A percentile compares a stretch with the other conserved stretches of the same genome.
These are phyloP conservation scores for Balakata baccata DNA, from an alignment of 345 rosid genomes.

Conservation along the genomic window DNA sequence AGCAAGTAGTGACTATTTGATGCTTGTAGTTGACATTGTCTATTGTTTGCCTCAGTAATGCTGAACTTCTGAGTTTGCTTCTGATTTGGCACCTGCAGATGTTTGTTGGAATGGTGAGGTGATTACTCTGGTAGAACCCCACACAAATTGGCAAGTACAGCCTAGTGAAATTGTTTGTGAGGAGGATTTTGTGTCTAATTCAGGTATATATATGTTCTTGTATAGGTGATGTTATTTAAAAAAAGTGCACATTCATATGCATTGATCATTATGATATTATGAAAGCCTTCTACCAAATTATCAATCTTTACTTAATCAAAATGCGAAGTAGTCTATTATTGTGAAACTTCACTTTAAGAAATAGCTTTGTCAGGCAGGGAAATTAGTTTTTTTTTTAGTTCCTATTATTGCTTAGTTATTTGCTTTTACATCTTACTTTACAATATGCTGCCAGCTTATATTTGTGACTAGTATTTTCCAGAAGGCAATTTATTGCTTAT, in stretches of 20 bases:
- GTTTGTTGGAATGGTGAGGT: slow-evolving; percentile 10
- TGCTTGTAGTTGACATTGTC: background rate
- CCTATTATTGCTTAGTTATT: background rate
- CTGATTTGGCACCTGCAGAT: slow-evolving; percentile 23
- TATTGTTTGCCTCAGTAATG: background rate
- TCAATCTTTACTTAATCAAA: background rate
- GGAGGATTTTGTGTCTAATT: slow-evolving; percentile 22
- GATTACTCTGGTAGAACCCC: slow-evolving; percentile 19
- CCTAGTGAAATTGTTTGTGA: slow-evolving; percentile 13
- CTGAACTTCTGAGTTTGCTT: slow-evolving; percentile 11
- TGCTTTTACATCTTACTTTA: background rate
- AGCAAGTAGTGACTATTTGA: slow-evolving; percentile 28
- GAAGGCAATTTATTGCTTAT: too few species aligned
- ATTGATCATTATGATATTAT: background rate
- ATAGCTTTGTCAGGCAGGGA: too few species aligned
- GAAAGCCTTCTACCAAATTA: background rate
- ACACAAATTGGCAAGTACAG: slow-evolving; percentile 13
- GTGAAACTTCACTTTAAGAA: too few species aligned
- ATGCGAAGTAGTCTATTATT: too few species aligned
- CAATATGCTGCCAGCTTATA: too few species aligned
- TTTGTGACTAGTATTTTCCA: too few species aligned
- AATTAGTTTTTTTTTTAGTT: background rate
- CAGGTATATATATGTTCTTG: slow-evolving; percentile 19
- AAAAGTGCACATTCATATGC: background rate
- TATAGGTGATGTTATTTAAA: slow-evolving; percentile 4